Conservation (phyloP, 2,329 filamentous ascomycete species). For the Pyrenophora graminea region DNA sequence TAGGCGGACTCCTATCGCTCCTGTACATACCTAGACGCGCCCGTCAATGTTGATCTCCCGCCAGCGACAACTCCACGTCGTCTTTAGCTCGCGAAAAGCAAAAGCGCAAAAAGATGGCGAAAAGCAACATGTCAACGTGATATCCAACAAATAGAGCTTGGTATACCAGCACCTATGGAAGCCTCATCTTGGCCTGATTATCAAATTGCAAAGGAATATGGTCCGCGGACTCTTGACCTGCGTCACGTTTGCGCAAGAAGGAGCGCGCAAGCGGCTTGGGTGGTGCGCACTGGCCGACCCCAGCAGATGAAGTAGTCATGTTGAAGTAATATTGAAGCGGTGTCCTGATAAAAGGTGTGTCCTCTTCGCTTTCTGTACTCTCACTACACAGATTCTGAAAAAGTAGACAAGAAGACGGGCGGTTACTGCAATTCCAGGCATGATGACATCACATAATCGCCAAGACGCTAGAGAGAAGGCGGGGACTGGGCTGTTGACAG, state of each 20-base stretch:
- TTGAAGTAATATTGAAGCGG: background rate
- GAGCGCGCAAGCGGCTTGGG: background rate
- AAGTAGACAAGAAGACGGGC: too few species aligned
- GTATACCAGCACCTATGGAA: too few species aligned
- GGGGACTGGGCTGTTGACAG: background rate
- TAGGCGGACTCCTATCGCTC: too few species aligned
- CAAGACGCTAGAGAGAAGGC: conserved; percentile 8
- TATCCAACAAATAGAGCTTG: background rate
- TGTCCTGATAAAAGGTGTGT: background rate
- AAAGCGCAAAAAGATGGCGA: too few species aligned
- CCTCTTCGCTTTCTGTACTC: background rate
- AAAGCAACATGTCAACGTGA: background rate
- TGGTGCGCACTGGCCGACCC: background rate
- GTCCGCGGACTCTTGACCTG: conserved; percentile 3
- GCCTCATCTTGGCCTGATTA: background rate
- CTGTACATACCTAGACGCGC: too few species aligned
- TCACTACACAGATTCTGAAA: too few species aligned
- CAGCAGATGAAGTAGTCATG: background rate
- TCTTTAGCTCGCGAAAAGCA: too few species aligned
- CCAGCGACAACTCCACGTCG: too few species aligned
- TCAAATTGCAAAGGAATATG: background rate
- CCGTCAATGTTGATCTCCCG: too few species aligned
- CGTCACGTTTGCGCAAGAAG: conserved; percentile 4
- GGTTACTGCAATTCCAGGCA: background rate
- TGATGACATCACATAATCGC: conserved; percentile 6